These are phyloP conservation scores for Hirsutella minnesotensis DNA, from an alignment of 2,329 filamentous ascomycete species.

Conservation along the genomic window DNA sequence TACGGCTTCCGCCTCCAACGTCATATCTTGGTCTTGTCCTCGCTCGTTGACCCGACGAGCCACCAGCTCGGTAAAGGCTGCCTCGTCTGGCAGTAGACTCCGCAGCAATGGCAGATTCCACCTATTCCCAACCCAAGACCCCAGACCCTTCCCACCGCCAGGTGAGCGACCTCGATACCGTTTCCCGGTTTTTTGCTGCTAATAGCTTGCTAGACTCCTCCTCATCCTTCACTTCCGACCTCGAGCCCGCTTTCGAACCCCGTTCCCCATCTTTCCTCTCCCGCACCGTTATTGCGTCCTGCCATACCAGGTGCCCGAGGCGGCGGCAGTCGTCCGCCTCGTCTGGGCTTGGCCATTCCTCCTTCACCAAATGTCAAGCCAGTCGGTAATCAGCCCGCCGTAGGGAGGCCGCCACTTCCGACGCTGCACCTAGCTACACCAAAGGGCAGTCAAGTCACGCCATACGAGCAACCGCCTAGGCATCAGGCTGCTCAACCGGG, in stretches of 20 bases:
- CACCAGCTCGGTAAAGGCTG: background rate
- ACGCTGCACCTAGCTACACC: constrained; percentile 78
- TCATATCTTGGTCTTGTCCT: no score
- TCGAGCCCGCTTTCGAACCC: constrained; percentile 21
- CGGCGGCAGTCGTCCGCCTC: constrained; percentile 54
- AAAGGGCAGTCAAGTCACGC: constrained; percentile 65
- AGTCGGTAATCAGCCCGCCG: constrained; percentile 41
- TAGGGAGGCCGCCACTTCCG: constrained; percentile 48
- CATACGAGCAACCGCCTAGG: constrained; percentile 52
- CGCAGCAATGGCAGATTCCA: constrained; percentile 14
- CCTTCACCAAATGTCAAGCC: constrained; percentile 74
- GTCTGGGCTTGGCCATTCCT: constrained; percentile 81
- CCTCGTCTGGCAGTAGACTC: constrained; percentile 7
- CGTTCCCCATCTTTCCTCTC: constrained; percentile 55
- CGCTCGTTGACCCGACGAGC: no score
- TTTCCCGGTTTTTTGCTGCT: background rate
- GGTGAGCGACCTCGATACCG: constrained; percentile 6
- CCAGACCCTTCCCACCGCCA: constrained; percentile 8
- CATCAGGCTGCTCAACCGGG: constrained; percentile 41
- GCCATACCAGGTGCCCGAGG: constrained; percentile 62
- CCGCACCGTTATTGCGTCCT: constrained; percentile 70
- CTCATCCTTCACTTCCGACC: constrained; percentile 12
- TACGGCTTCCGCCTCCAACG: no score
- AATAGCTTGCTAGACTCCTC: constrained; percentile 7
- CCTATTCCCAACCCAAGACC: constrained; percentile 10